Conservation (phyloP, 2,329 filamentous ascomycete species). For the Dryadomyces quercivorus region DNA sequence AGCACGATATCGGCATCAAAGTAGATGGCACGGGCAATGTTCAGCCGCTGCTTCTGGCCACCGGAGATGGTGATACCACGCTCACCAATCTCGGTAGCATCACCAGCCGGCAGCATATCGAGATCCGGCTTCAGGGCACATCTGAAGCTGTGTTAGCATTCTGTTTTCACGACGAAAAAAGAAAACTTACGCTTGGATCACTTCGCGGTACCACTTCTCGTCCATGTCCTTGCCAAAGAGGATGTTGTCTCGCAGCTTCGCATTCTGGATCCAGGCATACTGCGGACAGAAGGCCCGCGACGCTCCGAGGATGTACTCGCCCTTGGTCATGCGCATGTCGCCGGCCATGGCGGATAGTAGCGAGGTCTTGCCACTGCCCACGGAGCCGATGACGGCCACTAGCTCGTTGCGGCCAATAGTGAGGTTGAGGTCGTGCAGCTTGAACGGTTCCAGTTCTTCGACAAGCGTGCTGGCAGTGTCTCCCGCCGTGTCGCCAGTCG, state of each 20-base stretch:
- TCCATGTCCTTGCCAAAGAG: constrained; percentile 74
- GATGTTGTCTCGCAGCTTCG: constrained; percentile 79
- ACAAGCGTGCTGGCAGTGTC: constrained; percentile 43
- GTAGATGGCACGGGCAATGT: constrained; percentile 76
- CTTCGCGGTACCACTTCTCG: constrained; percentile 65
- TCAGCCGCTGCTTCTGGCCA: constrained; percentile 88
- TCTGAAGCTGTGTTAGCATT: constrained; percentile 20
- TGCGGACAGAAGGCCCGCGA: constrained; percentile 86
- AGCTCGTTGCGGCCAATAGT: constrained; percentile 62
- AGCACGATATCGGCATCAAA: constrained; percentile 56
- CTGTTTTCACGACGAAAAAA: neutral
- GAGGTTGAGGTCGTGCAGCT: constrained; percentile 56
- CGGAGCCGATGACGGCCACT: constrained; percentile 75
- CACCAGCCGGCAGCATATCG: constrained; percentile 84
- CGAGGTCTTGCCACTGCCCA: constrained; percentile 83
- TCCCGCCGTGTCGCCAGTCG: constrained; percentile 23
- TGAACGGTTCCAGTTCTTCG: constrained; percentile 56
- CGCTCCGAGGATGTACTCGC: constrained; percentile 63
- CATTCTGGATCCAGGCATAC: constrained; percentile 96
- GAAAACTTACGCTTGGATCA: constrained; percentile 57
- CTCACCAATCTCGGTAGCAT: constrained; percentile 87
- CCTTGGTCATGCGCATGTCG: constrained; percentile 78
- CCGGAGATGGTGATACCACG: constrained; percentile 91
- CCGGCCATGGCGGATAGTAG: constrained; percentile 80
- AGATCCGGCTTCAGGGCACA: constrained; percentile 79